phyloP scores from a whole-genome alignment of 2,329 filamentous ascomycete species.

The Trichoderma atroviride region DNA sequence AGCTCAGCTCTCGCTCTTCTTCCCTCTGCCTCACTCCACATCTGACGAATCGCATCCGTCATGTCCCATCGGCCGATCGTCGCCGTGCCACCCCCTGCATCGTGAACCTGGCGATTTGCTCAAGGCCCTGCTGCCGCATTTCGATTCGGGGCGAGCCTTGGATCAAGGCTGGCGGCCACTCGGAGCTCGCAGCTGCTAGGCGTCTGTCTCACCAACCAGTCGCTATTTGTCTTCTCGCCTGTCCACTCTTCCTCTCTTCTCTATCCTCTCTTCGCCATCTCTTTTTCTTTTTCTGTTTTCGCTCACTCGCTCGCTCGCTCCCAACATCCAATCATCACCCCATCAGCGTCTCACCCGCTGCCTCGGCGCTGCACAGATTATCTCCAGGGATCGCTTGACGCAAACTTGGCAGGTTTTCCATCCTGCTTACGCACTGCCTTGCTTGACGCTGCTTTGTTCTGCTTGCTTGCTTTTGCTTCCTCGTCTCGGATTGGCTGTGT shows the following conservation, averaged over 20 bases:
- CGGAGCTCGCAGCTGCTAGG: conserved; percentile 1
- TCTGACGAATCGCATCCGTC: conserved; percentile 24
- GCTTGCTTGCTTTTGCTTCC: background rate
- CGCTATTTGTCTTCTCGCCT: background rate
- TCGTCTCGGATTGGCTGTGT: conserved; percentile 31
- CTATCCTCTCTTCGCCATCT: background rate
- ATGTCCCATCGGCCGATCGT: conserved; percentile 20
- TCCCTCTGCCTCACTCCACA: conserved; percentile 3
- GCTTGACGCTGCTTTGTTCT: background rate
- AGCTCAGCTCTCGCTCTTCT: background rate
- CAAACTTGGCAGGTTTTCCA: conserved; percentile 13
- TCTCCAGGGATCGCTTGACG: conserved; percentile 11
- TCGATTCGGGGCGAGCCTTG: conserved; percentile 8
- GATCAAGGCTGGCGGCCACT: conserved; percentile 18
- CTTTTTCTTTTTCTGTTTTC: conserved; percentile 4
- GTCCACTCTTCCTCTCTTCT: background rate
- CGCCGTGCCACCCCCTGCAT: conserved; percentile 26
- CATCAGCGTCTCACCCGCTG: conserved; percentile 23
- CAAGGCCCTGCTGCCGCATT: background rate
- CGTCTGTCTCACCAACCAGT: conserved; percentile 18
- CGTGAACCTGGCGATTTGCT: conserved; percentile 24
- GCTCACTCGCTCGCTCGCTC: conserved; percentile 17
- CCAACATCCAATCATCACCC: conserved; percentile 7
- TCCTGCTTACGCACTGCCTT: conserved; percentile 2
- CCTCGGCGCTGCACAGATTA: conserved; percentile 20